phyloP scores from a whole-genome alignment of 78 protist species.

The Dictyostelium citrinum region DNA sequence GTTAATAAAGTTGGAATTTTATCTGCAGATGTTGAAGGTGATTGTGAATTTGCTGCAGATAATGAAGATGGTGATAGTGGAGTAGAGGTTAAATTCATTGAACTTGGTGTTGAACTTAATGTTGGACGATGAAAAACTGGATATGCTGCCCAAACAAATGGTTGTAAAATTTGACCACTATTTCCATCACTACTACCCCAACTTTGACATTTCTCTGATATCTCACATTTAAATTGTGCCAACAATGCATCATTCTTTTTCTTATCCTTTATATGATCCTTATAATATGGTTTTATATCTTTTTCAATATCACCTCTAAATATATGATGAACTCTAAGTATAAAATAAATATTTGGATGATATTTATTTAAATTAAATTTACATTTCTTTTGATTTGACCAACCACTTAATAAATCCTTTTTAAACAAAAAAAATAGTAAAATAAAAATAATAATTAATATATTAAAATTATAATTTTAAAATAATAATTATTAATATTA shows the following conservation, averaged over 20 bases:
- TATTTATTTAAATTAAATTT: conserved; percentile 52
- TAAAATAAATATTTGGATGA: conserved; percentile 73
- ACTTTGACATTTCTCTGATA: conserved; percentile 31
- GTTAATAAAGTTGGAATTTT: not conserved
- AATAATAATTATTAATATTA: not conserved
- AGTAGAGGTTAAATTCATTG: conserved; percentile 13
- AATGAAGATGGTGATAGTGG: not conserved
- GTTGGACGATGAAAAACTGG: conserved; percentile 74
- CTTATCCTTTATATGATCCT: conserved; percentile 32
- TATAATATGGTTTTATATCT: conserved; percentile 62
- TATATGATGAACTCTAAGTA: conserved; percentile 57
- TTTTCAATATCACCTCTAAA: conserved; percentile 73
- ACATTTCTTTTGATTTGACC: conserved; percentile 54
- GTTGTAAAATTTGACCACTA: conserved; percentile 36
- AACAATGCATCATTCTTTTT: conserved; percentile 17
- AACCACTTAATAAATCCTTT: conserved; percentile 7
- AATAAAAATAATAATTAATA: not conserved
- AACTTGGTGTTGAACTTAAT: not conserved
- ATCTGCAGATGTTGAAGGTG: not conserved
- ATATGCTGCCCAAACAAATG: conserved; percentile 71
- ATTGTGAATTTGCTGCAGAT: not conserved
- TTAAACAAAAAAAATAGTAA: not conserved
- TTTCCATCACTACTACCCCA: conserved; percentile 43
- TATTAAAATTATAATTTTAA: too few species aligned
- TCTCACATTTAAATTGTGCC: conserved; percentile 51